A percentile compares a stretch with the other conserved stretches of the same genome.
Conservation (phyloP, 2,329 filamentous ascomycete genomes). For the Eurotiales sp. region DNA sequence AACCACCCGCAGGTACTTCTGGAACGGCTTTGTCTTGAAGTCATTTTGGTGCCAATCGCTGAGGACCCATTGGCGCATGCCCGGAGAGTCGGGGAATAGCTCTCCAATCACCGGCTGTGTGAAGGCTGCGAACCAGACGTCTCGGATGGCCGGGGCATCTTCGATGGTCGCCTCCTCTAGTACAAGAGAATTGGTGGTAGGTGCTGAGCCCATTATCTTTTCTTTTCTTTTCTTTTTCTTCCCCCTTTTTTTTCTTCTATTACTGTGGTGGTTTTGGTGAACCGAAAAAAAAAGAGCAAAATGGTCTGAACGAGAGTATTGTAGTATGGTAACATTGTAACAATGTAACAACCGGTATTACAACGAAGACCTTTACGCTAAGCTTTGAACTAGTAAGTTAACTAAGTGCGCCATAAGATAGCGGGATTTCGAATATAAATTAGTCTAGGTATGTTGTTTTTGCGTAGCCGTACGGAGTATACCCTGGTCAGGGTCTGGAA, state of each 20-base stretch:
- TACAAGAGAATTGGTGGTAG: conserved; percentile 11
- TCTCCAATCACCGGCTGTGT: conserved; percentile 17
- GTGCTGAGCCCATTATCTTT: conserved; percentile 5
- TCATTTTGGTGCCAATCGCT: conserved; percentile 20
- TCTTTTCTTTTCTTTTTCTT: not conserved
- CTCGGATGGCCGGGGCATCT: conserved; percentile 22
- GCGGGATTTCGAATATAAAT: not conserved
- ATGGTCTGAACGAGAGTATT: not conserved
- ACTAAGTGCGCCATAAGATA: conserved; percentile 7
- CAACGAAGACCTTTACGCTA: conserved; percentile 1
- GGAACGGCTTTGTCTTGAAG: conserved; percentile 22
- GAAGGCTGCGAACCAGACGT: conserved; percentile 27
- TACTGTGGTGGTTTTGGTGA: not conserved
- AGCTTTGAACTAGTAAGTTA: conserved; percentile 6
- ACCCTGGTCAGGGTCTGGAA: not conserved
- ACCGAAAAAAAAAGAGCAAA: conserved; percentile 1
- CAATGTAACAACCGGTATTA: conserved; percentile 1
- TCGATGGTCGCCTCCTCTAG: conserved; percentile 20
- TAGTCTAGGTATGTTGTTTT: not conserved
- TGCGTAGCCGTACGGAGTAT: too few species aligned
- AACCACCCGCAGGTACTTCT: conserved; percentile 26
- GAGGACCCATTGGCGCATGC: conserved; percentile 24
- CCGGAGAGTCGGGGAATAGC: conserved; percentile 27
- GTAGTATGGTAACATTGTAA: conserved; percentile 7
- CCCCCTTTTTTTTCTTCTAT: not conserved